phyloP scores from a whole-genome alignment of 164 flowering plant genomes.

The Liriodendron chinense region DNA sequence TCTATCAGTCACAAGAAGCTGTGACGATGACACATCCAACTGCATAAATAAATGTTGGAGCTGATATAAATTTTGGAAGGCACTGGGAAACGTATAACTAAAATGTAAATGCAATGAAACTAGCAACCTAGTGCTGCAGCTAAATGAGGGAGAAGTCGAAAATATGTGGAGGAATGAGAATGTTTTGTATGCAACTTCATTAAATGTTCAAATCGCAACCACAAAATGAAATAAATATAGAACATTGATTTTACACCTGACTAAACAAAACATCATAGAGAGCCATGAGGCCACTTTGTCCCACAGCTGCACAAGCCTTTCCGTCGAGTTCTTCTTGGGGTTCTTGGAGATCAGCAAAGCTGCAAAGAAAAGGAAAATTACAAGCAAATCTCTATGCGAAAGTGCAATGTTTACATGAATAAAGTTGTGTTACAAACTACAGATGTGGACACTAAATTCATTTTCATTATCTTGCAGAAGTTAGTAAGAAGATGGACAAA shows the following conservation, averaged over 20 bases:
- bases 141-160: background rate
- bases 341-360: constrained; percentile 93
- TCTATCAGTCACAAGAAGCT: constrained; percentile 90
- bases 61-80: background rate
- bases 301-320: constrained; percentile 98
- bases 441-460: too few relatives aligned
- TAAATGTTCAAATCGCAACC: background rate
- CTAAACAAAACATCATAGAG: constrained; percentile 82
- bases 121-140: background rate
- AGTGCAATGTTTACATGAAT: background rate
- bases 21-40: constrained; percentile 89
- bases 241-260: constrained; percentile 48
- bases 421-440: too few relatives aligned
- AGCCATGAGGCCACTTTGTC: constrained; percentile 93
- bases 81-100: background rate
- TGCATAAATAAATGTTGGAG: constrained; percentile 29
- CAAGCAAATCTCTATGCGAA: background rate
- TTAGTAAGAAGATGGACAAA: too few relatives aligned
- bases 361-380: constrained; percentile 22
- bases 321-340: constrained; percentile 95
- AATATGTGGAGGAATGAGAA: background rate
- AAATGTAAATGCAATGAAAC: background rate
- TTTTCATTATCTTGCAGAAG: too few relatives aligned
- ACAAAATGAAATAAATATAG: background rate
- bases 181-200: background rate